A percentile compares a stretch with the other conserved stretches of the same genome.
Evolutionary conservation across 495 filamentous ascomycete species (phyloP).

Genomic region (Parmelia sp.): DNA sequence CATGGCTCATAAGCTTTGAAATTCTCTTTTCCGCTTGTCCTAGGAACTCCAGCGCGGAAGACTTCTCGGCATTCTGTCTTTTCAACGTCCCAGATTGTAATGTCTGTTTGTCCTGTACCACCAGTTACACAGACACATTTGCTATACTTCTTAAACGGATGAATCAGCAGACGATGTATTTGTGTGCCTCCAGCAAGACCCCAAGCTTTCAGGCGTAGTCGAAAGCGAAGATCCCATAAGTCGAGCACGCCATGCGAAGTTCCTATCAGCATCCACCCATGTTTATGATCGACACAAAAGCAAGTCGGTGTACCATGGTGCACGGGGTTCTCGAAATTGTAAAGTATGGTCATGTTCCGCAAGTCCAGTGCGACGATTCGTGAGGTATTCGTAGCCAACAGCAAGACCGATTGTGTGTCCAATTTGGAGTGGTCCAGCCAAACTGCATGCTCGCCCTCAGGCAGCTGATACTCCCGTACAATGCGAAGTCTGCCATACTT

Average conservation of each 20-base stretch:
- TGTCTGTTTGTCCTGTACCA: constrained; percentile 82
- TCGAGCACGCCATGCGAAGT: constrained; percentile 91
- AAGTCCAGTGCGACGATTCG: constrained; percentile 80
- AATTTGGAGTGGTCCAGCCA: constrained; percentile 90
- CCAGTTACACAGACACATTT: constrained; percentile 82
- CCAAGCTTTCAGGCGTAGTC: constrained; percentile 79
- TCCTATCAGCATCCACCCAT: constrained; percentile 84
- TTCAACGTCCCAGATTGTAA: constrained; percentile 94
- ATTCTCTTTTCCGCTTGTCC: constrained; percentile 41
- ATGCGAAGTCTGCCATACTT: constrained; percentile 73
- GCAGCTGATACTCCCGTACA: constrained; percentile 75
- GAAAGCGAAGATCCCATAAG: constrained; percentile 95
- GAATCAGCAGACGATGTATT: constrained; percentile 73
- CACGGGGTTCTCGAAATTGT: constrained; percentile 77
- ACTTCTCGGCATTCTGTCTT: constrained; percentile 84
- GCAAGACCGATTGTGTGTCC: constrained; percentile 69
- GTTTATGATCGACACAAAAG: constrained; percentile 78
- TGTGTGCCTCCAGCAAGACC: constrained; percentile 73
- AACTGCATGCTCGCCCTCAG: constrained; percentile 66
- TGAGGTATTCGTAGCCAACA: constrained; percentile 82
- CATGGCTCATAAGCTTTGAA: constrained; percentile 73
- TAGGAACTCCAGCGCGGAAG: constrained; percentile 58
- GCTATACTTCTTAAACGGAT: constrained; percentile 63
- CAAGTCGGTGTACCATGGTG: constrained; percentile 91
- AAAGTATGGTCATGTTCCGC: constrained; percentile 77